Percentiles rank a stretch among this genome's conserved stretches.
Evolutionary conservation across 805 yeast genomes (phyloP).

Genomic region (Wickerhamiella shivajii): DNA sequence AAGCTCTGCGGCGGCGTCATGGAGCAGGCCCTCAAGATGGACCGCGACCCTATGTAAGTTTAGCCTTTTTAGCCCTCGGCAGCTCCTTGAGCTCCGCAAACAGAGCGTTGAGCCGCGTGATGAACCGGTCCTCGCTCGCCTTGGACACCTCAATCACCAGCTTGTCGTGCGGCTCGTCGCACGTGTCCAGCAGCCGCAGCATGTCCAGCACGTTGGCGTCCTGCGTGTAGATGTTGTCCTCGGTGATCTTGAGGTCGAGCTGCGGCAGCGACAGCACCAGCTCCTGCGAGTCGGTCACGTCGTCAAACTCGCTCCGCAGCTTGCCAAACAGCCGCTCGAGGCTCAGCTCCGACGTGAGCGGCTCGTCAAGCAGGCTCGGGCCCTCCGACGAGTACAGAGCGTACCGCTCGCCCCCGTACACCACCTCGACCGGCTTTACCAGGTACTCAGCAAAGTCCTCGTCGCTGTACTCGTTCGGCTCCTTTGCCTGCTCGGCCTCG

Average conservation of each 20-base stretch:
- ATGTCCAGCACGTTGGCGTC: conserved; percentile 19
- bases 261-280: conserved; percentile 14
- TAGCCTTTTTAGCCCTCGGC: conserved; percentile 8
- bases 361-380: background rate
- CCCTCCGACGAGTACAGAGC: background rate
- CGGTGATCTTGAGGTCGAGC: conserved; percentile 17
- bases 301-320: conserved; percentile 10
- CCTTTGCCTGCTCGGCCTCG: background rate
- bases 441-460: background rate
- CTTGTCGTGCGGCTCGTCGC: conserved; percentile 10
- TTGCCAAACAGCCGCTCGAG: conserved; percentile 14
- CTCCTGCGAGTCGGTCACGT: conserved; percentile 12
- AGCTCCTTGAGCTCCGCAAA: conserved; percentile 12
- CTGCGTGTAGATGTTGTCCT: conserved; percentile 19
- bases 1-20: conserved; percentile 25
- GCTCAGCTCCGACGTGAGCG: background rate
- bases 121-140: conserved; percentile 15
- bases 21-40: conserved; percentile 11
- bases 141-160: conserved; percentile 9
- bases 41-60: too few relatives aligned
- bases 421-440: background rate
- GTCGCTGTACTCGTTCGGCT: background rate
- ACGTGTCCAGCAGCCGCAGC: conserved; percentile 14
- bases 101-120: conserved; percentile 14
- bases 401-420: background rate